Evolutionary conservation across 306 rosid species (phyloP), one percentile per base, ranked within the genome.

Genomic region (Castanospermum australe): DNA sequence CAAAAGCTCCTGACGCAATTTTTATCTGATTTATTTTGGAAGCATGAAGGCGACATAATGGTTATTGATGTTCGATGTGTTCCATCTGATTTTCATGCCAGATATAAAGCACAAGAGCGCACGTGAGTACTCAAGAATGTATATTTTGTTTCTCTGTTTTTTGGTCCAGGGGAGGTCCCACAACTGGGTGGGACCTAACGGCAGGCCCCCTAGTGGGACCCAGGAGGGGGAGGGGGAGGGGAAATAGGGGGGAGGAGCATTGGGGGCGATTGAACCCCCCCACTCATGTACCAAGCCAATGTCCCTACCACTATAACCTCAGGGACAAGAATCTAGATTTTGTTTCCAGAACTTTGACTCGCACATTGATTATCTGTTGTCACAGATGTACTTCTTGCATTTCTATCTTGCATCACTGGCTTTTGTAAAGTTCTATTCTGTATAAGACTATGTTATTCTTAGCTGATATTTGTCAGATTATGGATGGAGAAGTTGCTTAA

Each of bases 31-130:
- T 83, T 57, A 33, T 57, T 39, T 55, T 87, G 89, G 97, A 92
- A 89, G 90, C 84, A 84, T 77, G 97, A 92, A 54, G 88, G 94
- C 54, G 99, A 93, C 52, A 44, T 95, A 60, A 85, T 30, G 83
- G 92, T 95, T 62, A 80, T 86, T 32, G 99, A 95, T 69, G 98
- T 93, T 60, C 94, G 79, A 74, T 81, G 85, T 76, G 85, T 93
- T 73, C 96, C 94, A 35, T 81, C 84, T 65, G 90, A 93, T 89
- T 95, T 90, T 75, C 99, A 95, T 80, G 91, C 99, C 54, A 89
- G 99, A 89, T 85, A 39, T 81, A 90, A 84, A 80, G 99, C 98
- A 70, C 92, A 82, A 88, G 98, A 95, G 91, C 98, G 99, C 81
- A 95, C 85, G 98, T 95, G 86, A 85, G 96, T 90, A 80, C 57